Percentiles rank a stretch among this genome's conserved stretches.
Evolutionary conservation across 129 eudicot genomes (phyloP).

Genomic region (Flaveria brownii): DNA sequence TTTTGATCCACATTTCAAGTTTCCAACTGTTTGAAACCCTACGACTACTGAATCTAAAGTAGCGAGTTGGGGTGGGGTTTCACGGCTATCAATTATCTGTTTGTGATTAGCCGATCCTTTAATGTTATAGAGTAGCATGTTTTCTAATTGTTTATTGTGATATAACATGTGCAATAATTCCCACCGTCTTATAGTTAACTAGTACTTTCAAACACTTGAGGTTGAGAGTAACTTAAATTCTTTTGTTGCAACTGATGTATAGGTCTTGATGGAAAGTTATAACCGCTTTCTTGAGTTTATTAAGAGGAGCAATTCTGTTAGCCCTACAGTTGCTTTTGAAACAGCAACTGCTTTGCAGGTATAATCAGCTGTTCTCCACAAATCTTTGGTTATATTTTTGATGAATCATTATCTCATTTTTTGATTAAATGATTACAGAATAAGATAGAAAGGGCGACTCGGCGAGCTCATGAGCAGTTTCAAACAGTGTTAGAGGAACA

Average conservation of each 20-base stretch:
- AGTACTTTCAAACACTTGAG: background rate
- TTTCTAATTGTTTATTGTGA: background rate
- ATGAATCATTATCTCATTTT: conserved; percentile 29
- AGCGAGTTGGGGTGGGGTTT: too few species aligned
- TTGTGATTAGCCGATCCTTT: background rate
- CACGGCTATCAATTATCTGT: conserved; percentile 1
- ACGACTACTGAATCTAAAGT: too few species aligned
- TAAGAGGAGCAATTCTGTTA: conserved; percentile 89
- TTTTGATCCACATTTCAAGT: too few species aligned
- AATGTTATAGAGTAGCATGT: background rate
- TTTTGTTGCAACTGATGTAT: conserved; percentile 17
- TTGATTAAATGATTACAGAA: conserved; percentile 51
- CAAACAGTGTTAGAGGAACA: conserved; percentile 96
- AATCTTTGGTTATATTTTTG: conserved; percentile 12
- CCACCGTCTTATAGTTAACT: background rate
- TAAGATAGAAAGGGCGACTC: conserved; percentile 88
- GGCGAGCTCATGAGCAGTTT: conserved; percentile 97
- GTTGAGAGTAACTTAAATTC: conserved; percentile 9
- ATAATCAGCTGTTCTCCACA: conserved; percentile 12
- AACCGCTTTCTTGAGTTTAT: conserved; percentile 70
- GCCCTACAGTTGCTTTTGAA: conserved; percentile 97
- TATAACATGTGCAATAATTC: background rate
- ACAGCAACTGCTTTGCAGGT: conserved; percentile 99
- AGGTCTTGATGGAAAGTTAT: conserved; percentile 83
- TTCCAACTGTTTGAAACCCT: too few species aligned